Percentiles rank a stretch among this genome's conserved stretches.
Conservation (phyloP, 805 yeast species). For the Hanseniaspora occidentalis region DNA sequence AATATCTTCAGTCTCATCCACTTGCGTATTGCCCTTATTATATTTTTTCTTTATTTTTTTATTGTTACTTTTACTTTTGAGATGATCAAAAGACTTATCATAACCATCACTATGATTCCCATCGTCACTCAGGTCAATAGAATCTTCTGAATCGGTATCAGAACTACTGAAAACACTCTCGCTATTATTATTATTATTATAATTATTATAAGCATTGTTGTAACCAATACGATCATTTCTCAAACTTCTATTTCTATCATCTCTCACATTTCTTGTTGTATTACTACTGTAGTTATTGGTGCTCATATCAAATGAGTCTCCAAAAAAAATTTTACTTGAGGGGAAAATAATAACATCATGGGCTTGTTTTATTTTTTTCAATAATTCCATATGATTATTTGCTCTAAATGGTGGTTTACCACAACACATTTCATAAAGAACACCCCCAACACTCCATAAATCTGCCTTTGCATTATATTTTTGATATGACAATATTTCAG, state of each 20-base stretch:
- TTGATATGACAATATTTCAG: conserved; percentile 87
- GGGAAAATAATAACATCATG: conserved; percentile 76
- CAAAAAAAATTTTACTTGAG: conserved; percentile 14
- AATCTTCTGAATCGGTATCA: background rate
- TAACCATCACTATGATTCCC: background rate
- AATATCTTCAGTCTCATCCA: conserved; percentile 1
- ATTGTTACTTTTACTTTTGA: background rate
- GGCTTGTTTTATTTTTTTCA: conserved; percentile 72
- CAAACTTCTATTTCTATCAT: too few relatives aligned
- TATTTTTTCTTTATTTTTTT: background rate
- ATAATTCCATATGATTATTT: conserved; percentile 79
- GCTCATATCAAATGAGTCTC: background rate
- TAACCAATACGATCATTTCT: too few relatives aligned
- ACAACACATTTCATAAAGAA: conserved; percentile 84
- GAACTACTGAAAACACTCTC: too few relatives aligned
- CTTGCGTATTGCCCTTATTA: background rate
- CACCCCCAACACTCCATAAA: conserved; percentile 97
- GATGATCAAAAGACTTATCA: background rate
- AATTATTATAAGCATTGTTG: too few relatives aligned
- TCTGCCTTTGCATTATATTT: conserved; percentile 97
- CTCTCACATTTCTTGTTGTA: too few relatives aligned
- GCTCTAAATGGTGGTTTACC: conserved; percentile 97
- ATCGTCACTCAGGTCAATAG: background rate
- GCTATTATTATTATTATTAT: too few relatives aligned
- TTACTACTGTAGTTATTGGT: background rate